These are phyloP conservation scores for Ceratobasidium papillatum DNA, from an alignment of 1,284 basidiomycete species.

Conservation along the genomic window DNA sequence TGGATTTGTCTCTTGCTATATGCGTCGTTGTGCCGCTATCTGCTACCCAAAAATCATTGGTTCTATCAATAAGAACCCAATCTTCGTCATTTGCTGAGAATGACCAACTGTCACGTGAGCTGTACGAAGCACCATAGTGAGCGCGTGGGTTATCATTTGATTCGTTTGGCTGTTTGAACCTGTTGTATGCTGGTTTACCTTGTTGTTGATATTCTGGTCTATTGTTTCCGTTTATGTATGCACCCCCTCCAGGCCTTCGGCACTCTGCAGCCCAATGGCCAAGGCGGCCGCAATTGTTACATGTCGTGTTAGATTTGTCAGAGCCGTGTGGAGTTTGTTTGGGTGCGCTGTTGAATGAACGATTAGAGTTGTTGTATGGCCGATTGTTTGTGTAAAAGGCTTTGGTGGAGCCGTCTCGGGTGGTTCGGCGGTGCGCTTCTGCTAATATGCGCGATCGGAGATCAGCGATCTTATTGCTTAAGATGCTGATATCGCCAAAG, in stretches of 20 bases:
- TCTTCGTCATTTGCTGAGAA: background rate
- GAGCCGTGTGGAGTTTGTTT: background rate
- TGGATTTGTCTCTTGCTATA: background rate
- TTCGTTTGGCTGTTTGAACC: background rate
- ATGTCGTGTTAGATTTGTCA: constrained; percentile 6
- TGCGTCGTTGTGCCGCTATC: constrained; percentile 1
- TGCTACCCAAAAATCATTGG: background rate
- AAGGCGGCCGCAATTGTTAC: constrained; percentile 6
- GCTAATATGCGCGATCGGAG: background rate
- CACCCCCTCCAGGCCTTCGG: background rate
- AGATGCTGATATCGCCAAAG: background rate
- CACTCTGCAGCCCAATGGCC: constrained; percentile 12
- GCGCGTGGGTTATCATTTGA: background rate
- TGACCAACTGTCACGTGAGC: background rate
- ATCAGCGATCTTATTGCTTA: background rate
- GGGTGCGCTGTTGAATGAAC: too few relatives aligned
- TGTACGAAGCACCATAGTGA: background rate
- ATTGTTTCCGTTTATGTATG: background rate
- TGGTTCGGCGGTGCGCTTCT: background rate
- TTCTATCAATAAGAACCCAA: background rate
- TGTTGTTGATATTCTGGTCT: background rate
- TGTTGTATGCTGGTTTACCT: background rate
- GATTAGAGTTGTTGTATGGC: too few relatives aligned
- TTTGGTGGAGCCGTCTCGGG: background rate
- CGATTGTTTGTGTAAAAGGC: background rate